Evolutionary conservation across 2,329 filamentous ascomycete genomes (phyloP), one percentile per base, ranked within the genome.

Genomic region (Fusarium anthophilum): DNA sequence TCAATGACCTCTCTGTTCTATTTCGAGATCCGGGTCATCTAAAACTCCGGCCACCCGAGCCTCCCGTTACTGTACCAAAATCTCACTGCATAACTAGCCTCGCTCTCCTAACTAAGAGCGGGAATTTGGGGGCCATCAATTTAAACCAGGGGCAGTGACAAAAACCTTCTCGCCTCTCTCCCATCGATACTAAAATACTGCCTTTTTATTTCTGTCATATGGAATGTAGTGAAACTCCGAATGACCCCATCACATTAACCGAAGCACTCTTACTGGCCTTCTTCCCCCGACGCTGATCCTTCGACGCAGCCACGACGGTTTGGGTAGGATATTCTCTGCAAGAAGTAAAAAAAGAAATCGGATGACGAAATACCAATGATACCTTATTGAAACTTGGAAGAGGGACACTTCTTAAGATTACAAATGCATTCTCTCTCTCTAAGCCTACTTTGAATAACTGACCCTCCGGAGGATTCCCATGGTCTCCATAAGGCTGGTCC

Each of bases 171-270:
- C 48, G 6, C 9, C 4, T 28, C 24, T 6, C 3, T 2, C 5
- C 20, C 5, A 1, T 18, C 1, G 1, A 6, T 9, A 18, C 1
- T 5, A 3, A 2, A 0, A 3, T 1, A 28, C 20, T 50, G 43
- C 1, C 5, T 0, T 5, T 14, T 18, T 59, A 28, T 30, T 59
- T 59, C 18, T 59, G n/a, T 38, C 43, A 24, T 8, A 8, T 3
- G 0, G 11, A 6, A n/a, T 17, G 24, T 10, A n/a, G 24, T 59
- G 43, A 59, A 38, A 51, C 56, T 15, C 5, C 6, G 12, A 30
- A 37, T 51, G 41, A 17, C 56, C 35, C 43, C 56, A 51, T 28
- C 20, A 37, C 20, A 7, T 48, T 48, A 26, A 30, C 3, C 41
- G 44, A 37, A 8, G 20, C 32, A 0, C 17, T 59, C 24, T 51